Percentiles rank a stretch among this genome's conserved stretches.
Conservation (phyloP, 169 alveolate species). For the Amoebophrya sp. region DNA sequence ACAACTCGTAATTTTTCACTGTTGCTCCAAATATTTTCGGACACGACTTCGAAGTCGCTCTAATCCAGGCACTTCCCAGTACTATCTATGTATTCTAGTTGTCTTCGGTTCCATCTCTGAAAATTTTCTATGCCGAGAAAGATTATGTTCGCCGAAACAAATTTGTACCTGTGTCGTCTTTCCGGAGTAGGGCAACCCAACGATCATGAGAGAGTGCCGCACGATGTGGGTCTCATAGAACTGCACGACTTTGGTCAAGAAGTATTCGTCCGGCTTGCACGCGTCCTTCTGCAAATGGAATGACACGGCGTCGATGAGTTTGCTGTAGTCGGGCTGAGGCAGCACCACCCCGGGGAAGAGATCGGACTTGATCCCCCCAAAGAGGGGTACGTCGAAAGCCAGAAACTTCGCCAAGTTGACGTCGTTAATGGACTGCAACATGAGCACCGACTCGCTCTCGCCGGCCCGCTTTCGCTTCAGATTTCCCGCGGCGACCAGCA, state of each 20-base stretch:
- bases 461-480: slow-evolving; percentile 78
- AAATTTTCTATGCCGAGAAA: too few species aligned
- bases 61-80: too few species aligned
- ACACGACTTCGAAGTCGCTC: too few species aligned
- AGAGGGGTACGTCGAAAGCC: slow-evolving; percentile 65
- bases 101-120: too few species aligned
- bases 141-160: too few species aligned
- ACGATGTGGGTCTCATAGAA: slow-evolving; percentile 78
- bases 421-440: slow-evolving; percentile 59
- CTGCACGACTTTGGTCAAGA: slow-evolving; percentile 79
- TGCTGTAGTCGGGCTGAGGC: slow-evolving; percentile 62
- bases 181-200: slow-evolving; percentile 88
- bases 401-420: slow-evolving; percentile 60
- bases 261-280: slow-evolving; percentile 60
- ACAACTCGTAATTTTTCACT: too few species aligned
- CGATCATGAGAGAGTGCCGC: slow-evolving; percentile 78
- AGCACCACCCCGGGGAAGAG: slow-evolving; percentile 81
- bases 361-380: slow-evolving; percentile 79
- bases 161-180: slow-evolving; percentile 77
- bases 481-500: slow-evolving; percentile 87
- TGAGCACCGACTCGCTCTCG: slow-evolving; percentile 71
- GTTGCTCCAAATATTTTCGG: too few species aligned
- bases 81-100: too few species aligned
- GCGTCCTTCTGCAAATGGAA: slow-evolving; percentile 38
- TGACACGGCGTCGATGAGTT: slow-evolving; percentile 51